Percentiles rank a stretch among this genome's conserved stretches.
Conservation (phyloP, 345 rosid genomes). For the Citrus trifoliata region DNA sequence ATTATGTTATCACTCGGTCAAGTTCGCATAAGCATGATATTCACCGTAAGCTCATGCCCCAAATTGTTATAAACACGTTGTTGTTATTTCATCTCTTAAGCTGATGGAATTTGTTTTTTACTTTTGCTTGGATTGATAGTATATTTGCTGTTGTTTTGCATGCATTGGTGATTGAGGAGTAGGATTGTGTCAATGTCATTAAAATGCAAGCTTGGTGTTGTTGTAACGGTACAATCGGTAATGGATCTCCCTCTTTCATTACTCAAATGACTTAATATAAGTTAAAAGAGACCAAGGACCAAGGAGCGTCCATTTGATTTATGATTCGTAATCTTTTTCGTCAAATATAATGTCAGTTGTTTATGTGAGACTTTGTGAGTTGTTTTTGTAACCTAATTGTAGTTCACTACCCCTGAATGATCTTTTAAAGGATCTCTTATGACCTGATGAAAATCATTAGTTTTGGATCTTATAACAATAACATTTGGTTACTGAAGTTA, state of each 20-base stretch:
- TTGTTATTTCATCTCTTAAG: not conserved
- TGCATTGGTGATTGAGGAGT: not conserved
- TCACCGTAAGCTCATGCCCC: not conserved
- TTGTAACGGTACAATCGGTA: not conserved
- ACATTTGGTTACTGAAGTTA: not conserved
- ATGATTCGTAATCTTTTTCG: not conserved
- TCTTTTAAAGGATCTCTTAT: not conserved
- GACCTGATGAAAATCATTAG: not conserved
- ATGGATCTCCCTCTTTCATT: not conserved
- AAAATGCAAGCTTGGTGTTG: not conserved
- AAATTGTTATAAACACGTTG: constrained; percentile 6
- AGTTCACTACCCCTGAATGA: not conserved
- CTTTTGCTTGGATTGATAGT: not conserved
- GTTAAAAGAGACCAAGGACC: not conserved
- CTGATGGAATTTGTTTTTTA: constrained; percentile 5
- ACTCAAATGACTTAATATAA: not conserved
- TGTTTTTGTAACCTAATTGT: not conserved
- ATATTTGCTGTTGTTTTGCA: not conserved
- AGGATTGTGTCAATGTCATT: not conserved
- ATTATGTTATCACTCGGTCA: constrained; percentile 5
- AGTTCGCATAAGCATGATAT: constrained; percentile 9
- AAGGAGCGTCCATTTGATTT: not conserved
- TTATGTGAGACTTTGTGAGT: not conserved
- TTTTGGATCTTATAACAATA: not conserved
- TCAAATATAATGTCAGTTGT: not conserved